Base-by-base conservation (phyloP, 352 stramenopile genomes). In the Phytophthora melonis region DNA sequence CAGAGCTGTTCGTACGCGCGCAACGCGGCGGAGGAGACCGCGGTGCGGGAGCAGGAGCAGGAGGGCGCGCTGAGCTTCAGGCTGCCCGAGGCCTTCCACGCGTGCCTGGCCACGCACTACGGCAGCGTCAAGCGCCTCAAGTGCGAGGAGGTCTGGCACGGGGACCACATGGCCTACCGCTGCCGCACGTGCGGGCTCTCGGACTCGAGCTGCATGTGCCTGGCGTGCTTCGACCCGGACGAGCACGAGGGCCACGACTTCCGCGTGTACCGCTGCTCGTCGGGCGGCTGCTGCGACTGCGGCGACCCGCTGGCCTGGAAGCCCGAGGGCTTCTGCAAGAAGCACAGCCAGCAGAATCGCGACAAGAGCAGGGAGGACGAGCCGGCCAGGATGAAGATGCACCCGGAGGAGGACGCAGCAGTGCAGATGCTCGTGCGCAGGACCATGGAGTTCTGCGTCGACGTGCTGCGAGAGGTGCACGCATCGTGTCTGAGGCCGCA, bases 191-290 rank as follows among this genome's bases (percentile, higher is more conserved):
- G 89, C 70, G 89, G 89, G 0, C 74, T 96, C 5, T 94, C 86
- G n/a, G 89, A 96, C 70, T 96, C 89, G 57, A 94, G 87, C 58
- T 96, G 89, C 73, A 96, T 96, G 89, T 96, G 89, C 70, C 66
- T 96, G 49, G 74, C 71, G 1, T 96, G 89, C 65, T 96, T 96
- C 59, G 85, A 96, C 66, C 86, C 87, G 2, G 79, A 87, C 3
- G 83, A 94, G 57, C 89, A 96, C 62, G 83, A 93, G 64, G 86
- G 86, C 16, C 89, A 96, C 66, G 89, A 96, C 72, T 96, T 86
- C 60, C 77, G 89, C 55, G 88, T 96, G 5, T 96, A 96, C 53
- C 83, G 87, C 4, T 96, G 89, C 66, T 90, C 87, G 0, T 94
- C 87, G 1, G 89, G 89, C 2, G 89, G 89, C 18, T 96, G 89